phyloP scores from a whole-genome alignment of 164 flowering plant genomes.

The Vitis cinerea region DNA sequence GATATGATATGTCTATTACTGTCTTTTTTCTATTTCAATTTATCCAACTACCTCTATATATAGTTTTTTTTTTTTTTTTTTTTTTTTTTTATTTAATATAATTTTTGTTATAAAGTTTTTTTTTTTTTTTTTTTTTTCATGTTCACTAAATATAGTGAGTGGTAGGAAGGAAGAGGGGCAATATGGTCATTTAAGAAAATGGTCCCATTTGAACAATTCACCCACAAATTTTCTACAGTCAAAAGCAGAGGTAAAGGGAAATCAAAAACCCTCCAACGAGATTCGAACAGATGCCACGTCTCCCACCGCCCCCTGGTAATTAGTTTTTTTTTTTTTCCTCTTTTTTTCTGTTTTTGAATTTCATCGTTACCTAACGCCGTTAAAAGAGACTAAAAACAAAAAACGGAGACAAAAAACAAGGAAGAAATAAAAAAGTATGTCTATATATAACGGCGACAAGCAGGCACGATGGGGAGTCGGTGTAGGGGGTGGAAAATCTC shows the following conservation, averaged over 20 bases:
- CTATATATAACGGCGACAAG: neutral
- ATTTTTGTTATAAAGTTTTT: too few relatives aligned
- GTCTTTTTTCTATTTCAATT: too few relatives aligned
- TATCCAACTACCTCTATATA: too few relatives aligned
- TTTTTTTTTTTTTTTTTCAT: too few relatives aligned
- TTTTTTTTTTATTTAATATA: too few relatives aligned
- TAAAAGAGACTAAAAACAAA: neutral
- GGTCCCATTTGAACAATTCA: conserved; percentile 14
- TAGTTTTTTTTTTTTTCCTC: neutral
- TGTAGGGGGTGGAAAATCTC: too few relatives aligned
- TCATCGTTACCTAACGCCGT: conserved; percentile 8
- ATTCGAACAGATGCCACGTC: neutral
- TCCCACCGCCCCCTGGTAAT: neutral
- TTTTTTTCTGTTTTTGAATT: neutral
- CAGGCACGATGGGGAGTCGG: neutral
- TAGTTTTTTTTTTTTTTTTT: too few relatives aligned
- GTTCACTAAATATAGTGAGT: too few relatives aligned
- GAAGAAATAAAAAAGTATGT: neutral
- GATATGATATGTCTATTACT: too few relatives aligned
- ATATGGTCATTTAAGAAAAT: neutral
- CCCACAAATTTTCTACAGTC: conserved; percentile 11
- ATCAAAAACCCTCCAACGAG: neutral
- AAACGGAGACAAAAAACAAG: neutral
- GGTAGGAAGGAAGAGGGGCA: conserved; percentile 7
- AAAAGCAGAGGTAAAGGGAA: conserved; percentile 4